Evolutionary conservation across 2,329 filamentous ascomycete species (phyloP), one percentile per base, ranked within the genome.

Genomic region (Fusarium fujikuroi): DNA sequence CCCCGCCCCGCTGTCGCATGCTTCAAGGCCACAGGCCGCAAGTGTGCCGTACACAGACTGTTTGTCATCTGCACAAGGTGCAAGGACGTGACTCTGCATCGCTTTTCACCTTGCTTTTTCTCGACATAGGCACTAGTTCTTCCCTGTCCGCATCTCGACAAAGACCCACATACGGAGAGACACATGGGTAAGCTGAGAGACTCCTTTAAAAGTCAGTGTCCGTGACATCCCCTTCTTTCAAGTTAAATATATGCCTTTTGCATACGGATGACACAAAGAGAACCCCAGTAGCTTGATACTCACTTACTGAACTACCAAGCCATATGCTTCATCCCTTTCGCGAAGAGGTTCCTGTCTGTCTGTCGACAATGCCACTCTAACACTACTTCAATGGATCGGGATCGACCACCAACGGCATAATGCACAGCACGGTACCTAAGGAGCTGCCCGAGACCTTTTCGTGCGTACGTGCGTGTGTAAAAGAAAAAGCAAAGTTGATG

Each of bases 1-100:
- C 73, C 30, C 75, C 73, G 75, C 75, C 43, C 72, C 72, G 75
- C 75, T 42, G 19, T 50, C 23, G n/a, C 62, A 63, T 73, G 61
- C 69, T 63, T 59, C 42, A 32, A 28, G 18, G 50, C 19, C 23
- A 25, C 34, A 60, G 32, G 16, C 52, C 59, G 43, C 30, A 57
- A 53, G 58, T 59, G 32, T 21, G 19, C 21, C 34, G 18, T 32
- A 34, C 23, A 70, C 60, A 15, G 28, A 70, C 57, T 65, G 32
- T 37, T 30, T 52, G 57, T 19, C 57, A 62, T 63, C n/a, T 64
- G 62, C 58, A 66, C 21, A 32, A 56, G n/a, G 18, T 34, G 49
- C 47, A 59, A 49, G 61, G 40, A 25, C 34, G 59, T 68, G 49
- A 54, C 34, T 57, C 39, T 49, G 21, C 60, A 32, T 65, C 40